These are phyloP conservation scores for Phenoliferia sp. DNA, from an alignment of 1,284 basidiomycete species.

Conservation along the genomic window DNA sequence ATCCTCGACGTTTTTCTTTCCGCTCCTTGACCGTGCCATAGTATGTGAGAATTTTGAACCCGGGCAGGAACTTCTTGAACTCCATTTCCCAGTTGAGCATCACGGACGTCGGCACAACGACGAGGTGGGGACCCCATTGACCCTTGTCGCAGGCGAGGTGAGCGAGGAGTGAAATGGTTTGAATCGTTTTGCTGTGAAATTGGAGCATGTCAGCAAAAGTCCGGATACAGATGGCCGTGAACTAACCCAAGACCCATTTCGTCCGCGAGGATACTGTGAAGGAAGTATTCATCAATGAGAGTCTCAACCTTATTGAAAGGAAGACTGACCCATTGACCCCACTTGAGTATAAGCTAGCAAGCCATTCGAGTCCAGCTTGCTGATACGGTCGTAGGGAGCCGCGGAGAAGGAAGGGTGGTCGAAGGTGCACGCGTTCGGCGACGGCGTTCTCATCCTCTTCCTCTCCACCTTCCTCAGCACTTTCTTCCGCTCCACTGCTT, in stretches of 20 bases:
- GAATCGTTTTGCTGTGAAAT: conserved; percentile 79
- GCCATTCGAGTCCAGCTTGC: conserved; percentile 90
- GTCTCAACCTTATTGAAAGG: too few species aligned
- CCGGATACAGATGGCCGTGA: neutral
- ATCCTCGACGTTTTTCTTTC: conserved; percentile 87
- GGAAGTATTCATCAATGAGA: neutral
- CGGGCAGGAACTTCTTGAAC: conserved; percentile 95
- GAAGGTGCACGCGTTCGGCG: conserved; percentile 44
- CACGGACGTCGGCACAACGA: conserved; percentile 91
- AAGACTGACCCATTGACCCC: conserved; percentile 65
- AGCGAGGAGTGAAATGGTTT: conserved; percentile 86
- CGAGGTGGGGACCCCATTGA: conserved; percentile 94
- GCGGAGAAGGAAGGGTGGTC: conserved; percentile 74
- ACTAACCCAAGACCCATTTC: conserved; percentile 41
- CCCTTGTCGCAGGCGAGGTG: conserved; percentile 91
- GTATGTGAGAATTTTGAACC: conserved; percentile 86
- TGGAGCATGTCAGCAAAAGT: conserved; percentile 15
- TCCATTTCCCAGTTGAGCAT: conserved; percentile 99
- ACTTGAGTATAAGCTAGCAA: conserved; percentile 79
- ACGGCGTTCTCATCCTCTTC: conserved; percentile 4
- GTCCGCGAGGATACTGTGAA: conserved; percentile 62
- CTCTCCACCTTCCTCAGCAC: conserved; percentile 8
- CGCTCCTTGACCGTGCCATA: conserved; percentile 87
- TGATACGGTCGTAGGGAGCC: conserved; percentile 90
- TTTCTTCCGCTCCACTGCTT: neutral